Percentiles rank a stretch among this genome's conserved stretches.
Evolutionary conservation across 768 basidiomycete genomes (phyloP).

Genomic region (Xanthoconium stramineum): DNA sequence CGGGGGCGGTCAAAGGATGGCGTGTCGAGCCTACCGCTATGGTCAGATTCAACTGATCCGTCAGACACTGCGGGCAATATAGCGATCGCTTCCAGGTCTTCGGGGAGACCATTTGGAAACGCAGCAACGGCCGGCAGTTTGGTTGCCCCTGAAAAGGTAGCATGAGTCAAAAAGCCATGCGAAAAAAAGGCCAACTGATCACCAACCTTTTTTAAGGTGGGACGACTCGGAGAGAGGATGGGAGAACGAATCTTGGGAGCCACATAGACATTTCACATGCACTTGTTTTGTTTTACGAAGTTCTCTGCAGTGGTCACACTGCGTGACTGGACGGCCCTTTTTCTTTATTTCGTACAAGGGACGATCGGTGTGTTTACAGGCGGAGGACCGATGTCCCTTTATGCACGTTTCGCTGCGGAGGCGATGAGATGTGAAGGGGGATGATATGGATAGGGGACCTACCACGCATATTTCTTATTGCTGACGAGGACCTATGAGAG

Average conservation of each 20-base stretch:
- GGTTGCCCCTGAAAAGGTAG: constrained; percentile 49
- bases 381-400: constrained; percentile 89
- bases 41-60: constrained; percentile 58
- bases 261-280: constrained; percentile 43
- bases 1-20: constrained; percentile 37
- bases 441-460: constrained; percentile 26
- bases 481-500: constrained; percentile 60
- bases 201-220: constrained; percentile 70
- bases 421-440: constrained; percentile 2
- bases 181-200: constrained; percentile 26
- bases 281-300: constrained; percentile 45
- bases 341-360: constrained; percentile 81
- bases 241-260: constrained; percentile 36
- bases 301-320: constrained; percentile 50
- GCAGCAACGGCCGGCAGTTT: constrained; percentile 68
- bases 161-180: too few relatives aligned
- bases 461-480: constrained; percentile 84
- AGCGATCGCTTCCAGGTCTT: constrained; percentile 57
- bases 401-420: constrained; percentile 80
- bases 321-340: constrained; percentile 56
- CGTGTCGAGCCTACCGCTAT: constrained; percentile 59
- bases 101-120: constrained; percentile 76
- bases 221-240: constrained; percentile 21
- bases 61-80: constrained; percentile 40
- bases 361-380: constrained; percentile 84